A percentile compares a stretch with the other conserved stretches of the same genome.
These are phyloP conservation scores for Solanum lignicaule DNA, from an alignment of 257 asterid species.

Conservation along the genomic window DNA sequence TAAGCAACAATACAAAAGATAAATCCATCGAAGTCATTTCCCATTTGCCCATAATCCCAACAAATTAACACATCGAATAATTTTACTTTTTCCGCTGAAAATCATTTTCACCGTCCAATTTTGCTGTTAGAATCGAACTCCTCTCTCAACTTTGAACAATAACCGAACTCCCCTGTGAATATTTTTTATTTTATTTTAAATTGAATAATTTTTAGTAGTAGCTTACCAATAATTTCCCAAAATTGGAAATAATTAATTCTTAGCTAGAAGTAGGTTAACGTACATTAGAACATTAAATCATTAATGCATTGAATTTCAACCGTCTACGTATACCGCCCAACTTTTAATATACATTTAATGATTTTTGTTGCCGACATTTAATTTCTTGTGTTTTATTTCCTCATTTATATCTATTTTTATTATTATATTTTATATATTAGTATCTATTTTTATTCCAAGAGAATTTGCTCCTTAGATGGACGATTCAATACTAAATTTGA, in stretches of 20 bases:
- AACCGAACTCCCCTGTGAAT: neutral
- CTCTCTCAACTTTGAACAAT: neutral
- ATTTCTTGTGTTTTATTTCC: neutral
- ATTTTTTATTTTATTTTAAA: neutral
- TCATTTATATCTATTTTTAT: neutral
- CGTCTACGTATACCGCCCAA: neutral
- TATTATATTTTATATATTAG: neutral
- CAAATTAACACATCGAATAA: neutral
- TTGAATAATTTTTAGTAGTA: neutral
- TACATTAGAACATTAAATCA: neutral
- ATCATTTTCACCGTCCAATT: no score
- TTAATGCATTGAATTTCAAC: neutral
- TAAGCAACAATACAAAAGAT: neutral
- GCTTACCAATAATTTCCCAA: neutral
- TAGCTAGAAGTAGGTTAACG: neutral
- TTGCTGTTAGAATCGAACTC: no score
- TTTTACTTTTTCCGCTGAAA: no score
- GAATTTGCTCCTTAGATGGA: slow-evolving; percentile 29
- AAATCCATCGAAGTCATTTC: neutral
- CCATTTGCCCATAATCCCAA: neutral
- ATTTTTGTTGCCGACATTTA: neutral
- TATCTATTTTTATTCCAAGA: neutral
- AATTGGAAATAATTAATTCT: neutral
- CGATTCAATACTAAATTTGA: slow-evolving; percentile 26
- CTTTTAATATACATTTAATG: neutral